Percentiles rank a stretch among this genome's conserved stretches.
Evolutionary conservation across 176 grass and related monocot genomes (phyloP).

Genomic region (Triticum aestivum): IWGSC_CS_RefSeq_v2.1 NC_057804.1:422818775-422819274

Average conservation of each 20-base stretch:
- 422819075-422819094: conserved; percentile 3
- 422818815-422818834: too few relatives aligned
- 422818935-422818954: neutral
- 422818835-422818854: too few relatives aligned
- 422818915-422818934: neutral
- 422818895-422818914: neutral
- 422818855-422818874: too few relatives aligned
- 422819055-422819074: neutral
- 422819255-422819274: conserved; percentile 10
- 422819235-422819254: conserved; percentile 19
- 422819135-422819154: conserved; percentile 23
- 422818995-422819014: neutral
- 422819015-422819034: neutral
- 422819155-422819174: neutral
- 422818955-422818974: neutral
- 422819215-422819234: neutral
- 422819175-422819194: conserved; percentile 15
- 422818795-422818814: too few relatives aligned
- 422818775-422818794: too few relatives aligned
- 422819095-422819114: conserved; percentile 10
- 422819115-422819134: conserved; percentile 30
- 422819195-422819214: conserved; percentile 34
- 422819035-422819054: neutral
- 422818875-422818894: neutral
- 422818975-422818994: neutral